These are phyloP conservation scores for Graphilbum sp. DNA, from an alignment of 2,329 filamentous ascomycete genomes.

Conservation along the genomic window DNA sequence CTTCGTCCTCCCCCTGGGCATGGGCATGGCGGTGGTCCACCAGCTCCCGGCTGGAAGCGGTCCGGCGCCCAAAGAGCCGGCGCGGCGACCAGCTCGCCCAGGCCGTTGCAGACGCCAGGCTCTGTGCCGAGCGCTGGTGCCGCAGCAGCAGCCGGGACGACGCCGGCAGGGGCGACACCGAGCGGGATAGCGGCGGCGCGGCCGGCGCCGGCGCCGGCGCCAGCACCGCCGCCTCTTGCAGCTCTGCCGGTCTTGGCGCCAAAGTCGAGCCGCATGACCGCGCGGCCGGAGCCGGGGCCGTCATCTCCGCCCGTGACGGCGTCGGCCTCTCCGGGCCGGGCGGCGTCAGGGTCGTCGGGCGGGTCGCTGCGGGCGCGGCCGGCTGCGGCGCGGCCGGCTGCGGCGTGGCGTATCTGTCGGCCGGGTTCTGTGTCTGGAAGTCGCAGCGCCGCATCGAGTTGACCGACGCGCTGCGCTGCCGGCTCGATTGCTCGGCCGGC, in stretches of 20 bases:
- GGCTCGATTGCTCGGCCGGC: slow-evolving; percentile 48
- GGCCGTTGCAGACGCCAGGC: not conserved
- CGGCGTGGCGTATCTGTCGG: slow-evolving; percentile 58
- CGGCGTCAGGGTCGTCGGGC: not conserved
- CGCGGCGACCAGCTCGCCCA: slow-evolving; percentile 6
- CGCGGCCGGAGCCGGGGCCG: too few relatives aligned
- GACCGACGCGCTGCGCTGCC: slow-evolving; percentile 48
- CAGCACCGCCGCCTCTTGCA: too few relatives aligned
- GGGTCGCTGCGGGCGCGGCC: not conserved
- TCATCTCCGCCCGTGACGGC: too few relatives aligned
- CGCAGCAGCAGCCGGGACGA: not conserved
- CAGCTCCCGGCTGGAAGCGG: not conserved
- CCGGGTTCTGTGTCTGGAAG: slow-evolving; percentile 61
- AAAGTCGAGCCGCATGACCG: too few relatives aligned
- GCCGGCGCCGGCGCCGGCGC: slow-evolving; percentile 12
- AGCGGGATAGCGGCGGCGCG: not conserved
- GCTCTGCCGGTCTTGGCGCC: slow-evolving; percentile 9
- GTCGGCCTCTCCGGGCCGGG: too few relatives aligned
- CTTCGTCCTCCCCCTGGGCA: not conserved
- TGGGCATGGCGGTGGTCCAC: too few relatives aligned
- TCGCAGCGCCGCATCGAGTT: slow-evolving; percentile 41
- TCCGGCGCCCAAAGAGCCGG: slow-evolving; percentile 6
- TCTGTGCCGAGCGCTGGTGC: not conserved
- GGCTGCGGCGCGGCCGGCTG: slow-evolving; percentile 31
- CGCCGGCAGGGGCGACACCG: not conserved